Evolutionary conservation across 805 yeast genomes (phyloP), one percentile per base, ranked within the genome.

Genomic region (Saturnispora zaruensis): DNA sequence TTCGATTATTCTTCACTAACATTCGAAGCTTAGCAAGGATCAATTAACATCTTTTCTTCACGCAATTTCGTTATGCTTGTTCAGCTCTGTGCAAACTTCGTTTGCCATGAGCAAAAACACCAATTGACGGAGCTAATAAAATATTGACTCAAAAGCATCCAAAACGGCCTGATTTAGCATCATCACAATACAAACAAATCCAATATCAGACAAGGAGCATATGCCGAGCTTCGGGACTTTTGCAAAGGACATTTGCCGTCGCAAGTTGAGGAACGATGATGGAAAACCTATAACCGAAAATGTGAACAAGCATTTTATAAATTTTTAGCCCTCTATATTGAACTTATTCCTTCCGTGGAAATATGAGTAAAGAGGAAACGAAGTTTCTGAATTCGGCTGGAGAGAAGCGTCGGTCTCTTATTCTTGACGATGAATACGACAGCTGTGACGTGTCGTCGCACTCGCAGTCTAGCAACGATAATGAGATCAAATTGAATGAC

Each of bases 391-490:
- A 21, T 13, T 30, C 41, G 21, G 23, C 46, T 3, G 49, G 23
- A 4, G n/a, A 9, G n/a, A 43, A 38, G 23, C 49, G 63, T 24
- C 49, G 54, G 16, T 59, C 64, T 6, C 55, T 59, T 26, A 45
- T 59, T n/a, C 44, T 51, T 32, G 50, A 55, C 41, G 55, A 55
- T 37, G 63, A 57, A 40, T 59, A 59, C 34, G 61, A 57, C 25
- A 24, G 40, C 40, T 18, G 20, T 16, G 40, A 36, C 9, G 40
- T 36, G 16, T 36, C 40, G 6, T 36, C 40, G 5, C 14, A 16
- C 14, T 36, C 40, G 11, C 21, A 36, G 5, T 36, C 40, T n/a
- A 36, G 21, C 20, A 18, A 18, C 21, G 40, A 18, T 23, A 36
- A 18, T 18, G 40, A 36, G 9, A 20, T 36, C 40, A 36, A 36